phyloP scores from a whole-genome alignment of 2,329 filamentous ascomycete genomes.

The Fusarium camptoceras region DNA sequence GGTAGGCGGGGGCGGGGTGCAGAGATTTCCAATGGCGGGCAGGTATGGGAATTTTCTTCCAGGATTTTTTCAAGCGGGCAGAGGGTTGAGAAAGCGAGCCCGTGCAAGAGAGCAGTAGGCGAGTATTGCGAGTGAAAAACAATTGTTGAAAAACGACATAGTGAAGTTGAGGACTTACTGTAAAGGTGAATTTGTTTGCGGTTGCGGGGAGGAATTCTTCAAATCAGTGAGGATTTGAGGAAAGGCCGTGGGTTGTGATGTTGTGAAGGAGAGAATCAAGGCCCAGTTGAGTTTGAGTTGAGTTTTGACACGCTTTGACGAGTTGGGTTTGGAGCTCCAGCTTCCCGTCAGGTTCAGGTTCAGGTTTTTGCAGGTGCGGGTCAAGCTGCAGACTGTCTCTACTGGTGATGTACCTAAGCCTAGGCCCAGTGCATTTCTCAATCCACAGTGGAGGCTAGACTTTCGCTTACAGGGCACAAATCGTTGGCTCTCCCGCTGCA shows the following conservation, averaged over 20 bases:
- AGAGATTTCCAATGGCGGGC: constrained; percentile 44
- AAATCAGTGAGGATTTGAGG: constrained; percentile 19
- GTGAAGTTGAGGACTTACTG: constrained; percentile 19
- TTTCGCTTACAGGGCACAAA: constrained; percentile 44
- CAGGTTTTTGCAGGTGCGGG: constrained; percentile 42
- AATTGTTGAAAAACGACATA: background rate
- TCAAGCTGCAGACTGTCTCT: constrained; percentile 18
- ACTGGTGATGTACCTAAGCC: constrained; percentile 29
- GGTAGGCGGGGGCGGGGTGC: constrained; percentile 49
- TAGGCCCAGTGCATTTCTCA: constrained; percentile 20
- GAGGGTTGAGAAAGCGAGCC: constrained; percentile 7
- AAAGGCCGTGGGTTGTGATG: constrained; percentile 36
- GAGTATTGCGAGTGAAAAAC: background rate
- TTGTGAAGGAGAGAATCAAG: constrained; percentile 31
- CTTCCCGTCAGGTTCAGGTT: background rate
- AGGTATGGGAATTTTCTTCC: constrained; percentile 30
- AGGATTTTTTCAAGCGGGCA: constrained; percentile 29
- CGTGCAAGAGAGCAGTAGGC: constrained; percentile 1
- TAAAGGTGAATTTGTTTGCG: constrained; percentile 9
- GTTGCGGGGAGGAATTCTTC: constrained; percentile 16
- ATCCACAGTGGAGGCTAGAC: constrained; percentile 19
- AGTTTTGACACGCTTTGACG: constrained; percentile 38
- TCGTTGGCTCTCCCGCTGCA: constrained; percentile 41
- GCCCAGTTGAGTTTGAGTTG: constrained; percentile 11
- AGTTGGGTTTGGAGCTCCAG: constrained; percentile 30